A percentile compares a stretch with the other conserved stretches of the same genome.
Conservation (phyloP, 1,139 yeast genomes). For the Nakaseomyces sp. region DNA sequence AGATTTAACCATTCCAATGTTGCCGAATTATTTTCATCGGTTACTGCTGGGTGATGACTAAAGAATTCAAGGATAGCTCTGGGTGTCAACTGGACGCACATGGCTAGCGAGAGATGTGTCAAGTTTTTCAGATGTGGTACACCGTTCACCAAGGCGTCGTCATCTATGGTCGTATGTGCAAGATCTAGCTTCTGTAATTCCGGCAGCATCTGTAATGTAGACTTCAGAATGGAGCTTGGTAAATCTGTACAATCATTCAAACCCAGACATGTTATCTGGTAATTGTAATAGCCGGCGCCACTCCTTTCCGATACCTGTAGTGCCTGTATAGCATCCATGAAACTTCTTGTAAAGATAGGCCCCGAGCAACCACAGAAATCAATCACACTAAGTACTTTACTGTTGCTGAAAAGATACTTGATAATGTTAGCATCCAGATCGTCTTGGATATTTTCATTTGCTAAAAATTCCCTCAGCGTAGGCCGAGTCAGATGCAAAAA, state of each 20-base stretch:
- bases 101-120: constrained; percentile 70
- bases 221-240: constrained; percentile 46
- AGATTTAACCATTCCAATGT: constrained; percentile 68
- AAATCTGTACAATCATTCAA: constrained; percentile 85
- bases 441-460: constrained; percentile 77
- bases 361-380: constrained; percentile 90
- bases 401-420: constrained; percentile 49
- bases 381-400: constrained; percentile 54
- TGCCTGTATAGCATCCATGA: constrained; percentile 30
- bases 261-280: constrained; percentile 46
- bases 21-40: constrained; percentile 33
- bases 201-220: constrained; percentile 49
- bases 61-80: constrained; percentile 65
- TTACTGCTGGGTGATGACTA: constrained; percentile 62
- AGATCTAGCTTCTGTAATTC: constrained; percentile 64
- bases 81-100: constrained; percentile 71
- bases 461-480: constrained; percentile 67
- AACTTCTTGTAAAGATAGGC: constrained; percentile 53
- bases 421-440: constrained; percentile 63
- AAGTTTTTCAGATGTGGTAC: constrained; percentile 48
- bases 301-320: constrained; percentile 7
- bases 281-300: constrained; percentile 22
- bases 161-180: constrained; percentile 70
- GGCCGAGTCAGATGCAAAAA: constrained; percentile 57
- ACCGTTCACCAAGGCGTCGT: constrained; percentile 39